phyloP scores from a whole-genome alignment of 176 grass and related monocot species.

The Avena atlantica region DNA sequence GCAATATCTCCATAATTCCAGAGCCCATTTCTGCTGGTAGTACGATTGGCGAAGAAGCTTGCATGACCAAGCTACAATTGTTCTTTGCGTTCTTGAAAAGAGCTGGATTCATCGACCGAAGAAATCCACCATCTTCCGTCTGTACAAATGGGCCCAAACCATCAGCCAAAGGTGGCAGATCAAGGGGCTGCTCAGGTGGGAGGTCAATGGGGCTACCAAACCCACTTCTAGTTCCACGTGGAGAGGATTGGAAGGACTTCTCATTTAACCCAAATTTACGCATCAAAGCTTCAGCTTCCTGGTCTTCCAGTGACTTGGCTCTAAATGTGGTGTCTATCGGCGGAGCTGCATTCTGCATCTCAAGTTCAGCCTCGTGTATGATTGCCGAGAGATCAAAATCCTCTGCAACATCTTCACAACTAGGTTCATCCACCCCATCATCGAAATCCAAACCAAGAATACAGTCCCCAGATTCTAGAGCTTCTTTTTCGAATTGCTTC shows the following conservation, averaged over 20 bases:
- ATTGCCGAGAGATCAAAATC: slow-evolving; percentile 76
- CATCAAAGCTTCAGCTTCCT: slow-evolving; percentile 94
- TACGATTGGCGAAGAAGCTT: slow-evolving; percentile 88
- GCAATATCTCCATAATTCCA: slow-evolving; percentile 95
- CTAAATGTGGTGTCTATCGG: slow-evolving; percentile 49
- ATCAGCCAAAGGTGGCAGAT: slow-evolving; percentile 67
- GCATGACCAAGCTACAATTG: slow-evolving; percentile 89
- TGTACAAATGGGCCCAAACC: slow-evolving; percentile 87
- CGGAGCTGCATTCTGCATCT: slow-evolving; percentile 62
- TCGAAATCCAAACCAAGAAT: slow-evolving; percentile 72
- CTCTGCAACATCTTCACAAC: slow-evolving; percentile 46
- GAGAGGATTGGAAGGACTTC: slow-evolving; percentile 74
- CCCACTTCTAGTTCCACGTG: slow-evolving; percentile 59
- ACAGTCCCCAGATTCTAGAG: slow-evolving; percentile 63
- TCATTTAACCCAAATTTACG: slow-evolving; percentile 79
- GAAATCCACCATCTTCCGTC: slow-evolving; percentile 86
- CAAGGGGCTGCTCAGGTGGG: slow-evolving; percentile 62
- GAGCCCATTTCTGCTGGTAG: slow-evolving; percentile 98
- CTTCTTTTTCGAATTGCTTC: slow-evolving; percentile 94
- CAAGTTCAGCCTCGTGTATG: slow-evolving; percentile 67
- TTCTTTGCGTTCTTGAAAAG: slow-evolving; percentile 88
- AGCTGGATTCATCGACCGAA: slow-evolving; percentile 79
- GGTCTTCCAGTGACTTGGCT: slow-evolving; percentile 80
- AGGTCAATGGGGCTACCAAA: slow-evolving; percentile 86
- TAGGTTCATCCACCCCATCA: slow-evolving; percentile 44